Evolutionary conservation across 1,284 basidiomycete species (phyloP).

Genomic region (Vanrija sp.): DNA sequence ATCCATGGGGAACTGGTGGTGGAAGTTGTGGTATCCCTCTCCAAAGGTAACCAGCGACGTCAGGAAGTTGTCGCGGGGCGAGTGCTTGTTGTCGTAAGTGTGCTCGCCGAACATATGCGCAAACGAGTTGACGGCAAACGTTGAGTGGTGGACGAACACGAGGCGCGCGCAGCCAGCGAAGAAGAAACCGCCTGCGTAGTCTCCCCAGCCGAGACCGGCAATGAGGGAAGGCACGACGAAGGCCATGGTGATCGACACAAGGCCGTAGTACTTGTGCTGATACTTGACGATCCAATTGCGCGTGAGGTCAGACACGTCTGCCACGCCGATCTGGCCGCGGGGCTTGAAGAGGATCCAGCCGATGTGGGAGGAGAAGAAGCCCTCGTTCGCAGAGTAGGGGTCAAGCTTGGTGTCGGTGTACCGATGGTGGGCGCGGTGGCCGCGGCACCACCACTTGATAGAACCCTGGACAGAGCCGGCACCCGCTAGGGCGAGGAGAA

Average conservation of each 20-base stretch:
- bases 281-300: constrained; percentile 73
- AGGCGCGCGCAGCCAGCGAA: constrained; percentile 78
- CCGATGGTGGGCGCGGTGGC: constrained; percentile 87
- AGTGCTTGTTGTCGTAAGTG: constrained; percentile 92
- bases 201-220: constrained; percentile 76
- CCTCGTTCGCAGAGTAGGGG: constrained; percentile 86
- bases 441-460: constrained; percentile 90
- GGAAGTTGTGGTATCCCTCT: constrained; percentile 96
- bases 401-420: constrained; percentile 95
- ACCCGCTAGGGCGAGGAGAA: constrained; percentile 70
- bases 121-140: constrained; percentile 92
- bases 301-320: constrained; percentile 81
- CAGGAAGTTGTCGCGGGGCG: constrained; percentile 80
- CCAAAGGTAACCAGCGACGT: constrained; percentile 85
- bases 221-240: constrained; percentile 71
- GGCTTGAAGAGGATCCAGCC: constrained; percentile 94
- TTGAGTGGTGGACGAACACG: constrained; percentile 86
- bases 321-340: constrained; percentile 76
- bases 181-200: constrained; percentile 76
- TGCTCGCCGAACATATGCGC: constrained; percentile 90
- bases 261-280: constrained; percentile 77
- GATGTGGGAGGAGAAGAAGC: constrained; percentile 69
- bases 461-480: constrained; percentile 85
- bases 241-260: constrained; percentile 67
- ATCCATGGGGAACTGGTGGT: constrained; percentile 89